phyloP scores from a whole-genome alignment of 257 asterid species.

The Paraleonurus japonicus region DNA sequence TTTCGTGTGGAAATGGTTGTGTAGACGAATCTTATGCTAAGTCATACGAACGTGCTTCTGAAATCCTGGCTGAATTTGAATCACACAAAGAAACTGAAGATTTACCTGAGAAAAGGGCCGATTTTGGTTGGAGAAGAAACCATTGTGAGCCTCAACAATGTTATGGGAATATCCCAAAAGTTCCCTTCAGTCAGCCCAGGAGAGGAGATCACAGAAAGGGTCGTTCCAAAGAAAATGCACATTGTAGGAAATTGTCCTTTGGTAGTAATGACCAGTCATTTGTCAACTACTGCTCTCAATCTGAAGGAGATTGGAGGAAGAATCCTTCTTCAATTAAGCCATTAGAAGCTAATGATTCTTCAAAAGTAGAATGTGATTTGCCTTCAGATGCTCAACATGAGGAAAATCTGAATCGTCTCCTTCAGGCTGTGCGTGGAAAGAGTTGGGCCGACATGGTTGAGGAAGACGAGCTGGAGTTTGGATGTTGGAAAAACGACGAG shows the following conservation, averaged over 20 bases:
- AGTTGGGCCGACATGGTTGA: slow-evolving; percentile 11
- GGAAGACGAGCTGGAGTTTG: neutral
- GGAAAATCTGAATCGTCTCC: neutral
- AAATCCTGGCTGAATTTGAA: slow-evolving; percentile 44
- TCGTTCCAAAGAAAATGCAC: neutral
- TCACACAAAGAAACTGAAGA: slow-evolving; percentile 27
- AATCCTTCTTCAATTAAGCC: neutral
- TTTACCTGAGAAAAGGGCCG: slow-evolving; percentile 37
- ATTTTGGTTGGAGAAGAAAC: slow-evolving; percentile 32
- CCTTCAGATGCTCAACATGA: neutral
- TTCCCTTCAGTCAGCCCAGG: slow-evolving; percentile 58
- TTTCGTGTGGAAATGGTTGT: slow-evolving; percentile 37
- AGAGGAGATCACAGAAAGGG: slow-evolving; percentile 25
- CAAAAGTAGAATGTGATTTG: neutral
- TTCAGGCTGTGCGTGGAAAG: neutral
- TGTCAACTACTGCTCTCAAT: neutral
- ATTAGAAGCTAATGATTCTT: neutral
- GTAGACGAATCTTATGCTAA: slow-evolving; percentile 61
- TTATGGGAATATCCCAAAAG: slow-evolving; percentile 31
- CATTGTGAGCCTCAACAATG: slow-evolving; percentile 7
- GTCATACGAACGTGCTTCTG: slow-evolving; percentile 56
- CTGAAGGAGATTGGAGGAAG: neutral
- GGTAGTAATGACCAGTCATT: neutral
- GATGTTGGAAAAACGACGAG: neutral
- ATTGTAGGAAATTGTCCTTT: neutral